phyloP scores from a whole-genome alignment of 805 yeast species.

The Debaryomyces tyrocola region DNA sequence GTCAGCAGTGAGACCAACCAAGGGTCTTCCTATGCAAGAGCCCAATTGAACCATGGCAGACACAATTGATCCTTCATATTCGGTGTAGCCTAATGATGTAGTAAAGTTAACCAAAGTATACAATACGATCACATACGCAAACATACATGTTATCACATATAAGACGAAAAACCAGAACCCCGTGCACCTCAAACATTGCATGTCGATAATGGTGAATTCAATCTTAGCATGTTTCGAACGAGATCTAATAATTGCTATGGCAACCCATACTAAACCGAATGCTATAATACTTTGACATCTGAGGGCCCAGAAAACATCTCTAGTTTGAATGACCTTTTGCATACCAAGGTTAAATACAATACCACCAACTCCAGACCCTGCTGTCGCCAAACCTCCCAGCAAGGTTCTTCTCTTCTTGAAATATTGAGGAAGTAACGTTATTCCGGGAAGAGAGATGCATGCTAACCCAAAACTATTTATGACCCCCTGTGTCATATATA shows the following conservation, averaged over 20 bases:
- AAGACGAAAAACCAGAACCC: constrained; percentile 44
- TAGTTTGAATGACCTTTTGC: constrained; percentile 40
- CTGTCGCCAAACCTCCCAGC: constrained; percentile 48
- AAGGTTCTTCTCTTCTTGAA: constrained; percentile 61
- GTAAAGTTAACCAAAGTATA: constrained; percentile 63
- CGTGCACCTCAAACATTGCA: constrained; percentile 31
- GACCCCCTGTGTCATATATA: constrained; percentile 68
- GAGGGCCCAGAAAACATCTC: constrained; percentile 49
- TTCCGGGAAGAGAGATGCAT: constrained; percentile 56
- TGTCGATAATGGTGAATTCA: constrained; percentile 39
- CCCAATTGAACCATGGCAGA: constrained; percentile 64
- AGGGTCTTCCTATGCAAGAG: constrained; percentile 55
- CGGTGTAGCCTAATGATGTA: constrained; percentile 55
- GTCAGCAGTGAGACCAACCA: constrained; percentile 53
- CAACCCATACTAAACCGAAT: constrained; percentile 25
- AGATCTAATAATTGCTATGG: constrained; percentile 15
- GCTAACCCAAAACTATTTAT: constrained; percentile 61
- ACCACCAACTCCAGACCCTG: constrained; percentile 58
- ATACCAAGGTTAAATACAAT: constrained; percentile 48
- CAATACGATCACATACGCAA: constrained; percentile 61
- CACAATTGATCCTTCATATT: constrained; percentile 55
- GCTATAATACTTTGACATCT: constrained; percentile 46
- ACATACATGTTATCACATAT: constrained; percentile 48
- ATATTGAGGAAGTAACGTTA: constrained; percentile 67
- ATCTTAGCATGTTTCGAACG: constrained; percentile 19